Percentiles rank a stretch among this genome's conserved stretches.
Evolutionary conservation across 495 filamentous ascomycete genomes (phyloP).

Genomic region (Filosporella fistucella): DNA sequence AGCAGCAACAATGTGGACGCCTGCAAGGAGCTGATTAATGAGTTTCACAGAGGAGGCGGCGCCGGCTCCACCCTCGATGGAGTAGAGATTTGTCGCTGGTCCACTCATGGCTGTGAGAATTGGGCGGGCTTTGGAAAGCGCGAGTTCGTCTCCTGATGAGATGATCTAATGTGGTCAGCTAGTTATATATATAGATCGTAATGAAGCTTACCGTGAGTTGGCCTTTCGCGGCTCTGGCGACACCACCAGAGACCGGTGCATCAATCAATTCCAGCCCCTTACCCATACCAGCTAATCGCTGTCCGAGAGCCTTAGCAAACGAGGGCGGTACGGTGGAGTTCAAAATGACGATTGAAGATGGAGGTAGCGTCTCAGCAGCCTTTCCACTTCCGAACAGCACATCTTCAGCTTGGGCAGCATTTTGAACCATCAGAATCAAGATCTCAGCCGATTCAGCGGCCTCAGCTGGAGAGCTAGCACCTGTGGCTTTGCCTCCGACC

Average conservation of each 20-base stretch:
- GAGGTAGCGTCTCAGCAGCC: constrained; percentile 49
- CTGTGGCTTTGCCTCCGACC: constrained; percentile 51
- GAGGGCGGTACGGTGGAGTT: constrained; percentile 70
- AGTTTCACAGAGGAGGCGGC: constrained; percentile 63
- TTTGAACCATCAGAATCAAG: constrained; percentile 75
- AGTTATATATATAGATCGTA: background rate
- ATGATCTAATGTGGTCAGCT: constrained; percentile 45
- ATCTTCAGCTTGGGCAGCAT: constrained; percentile 60
- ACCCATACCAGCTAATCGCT: constrained; percentile 45
- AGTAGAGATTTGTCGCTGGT: constrained; percentile 57
- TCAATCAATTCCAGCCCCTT: constrained; percentile 69
- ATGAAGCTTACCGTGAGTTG: constrained; percentile 49
- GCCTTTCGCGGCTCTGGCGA: constrained; percentile 63
- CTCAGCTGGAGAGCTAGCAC: constrained; percentile 31
- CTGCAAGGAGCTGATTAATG: constrained; percentile 54
- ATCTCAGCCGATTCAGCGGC: constrained; percentile 55
- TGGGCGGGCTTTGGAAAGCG: constrained; percentile 48
- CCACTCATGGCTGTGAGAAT: constrained; percentile 56
- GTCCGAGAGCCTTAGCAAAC: constrained; percentile 56
- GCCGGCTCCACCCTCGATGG: constrained; percentile 65
- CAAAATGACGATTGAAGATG: constrained; percentile 59
- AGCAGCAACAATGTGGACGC: constrained; percentile 59
- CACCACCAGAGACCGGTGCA: constrained; percentile 69
- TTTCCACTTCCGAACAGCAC: constrained; percentile 58
- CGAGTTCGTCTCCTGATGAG: constrained; percentile 54